A percentile compares a stretch with the other conserved stretches of the same genome.
Conservation (phyloP, 2,329 filamentous ascomycete genomes). For the Aspergillus spinulosporus region DNA sequence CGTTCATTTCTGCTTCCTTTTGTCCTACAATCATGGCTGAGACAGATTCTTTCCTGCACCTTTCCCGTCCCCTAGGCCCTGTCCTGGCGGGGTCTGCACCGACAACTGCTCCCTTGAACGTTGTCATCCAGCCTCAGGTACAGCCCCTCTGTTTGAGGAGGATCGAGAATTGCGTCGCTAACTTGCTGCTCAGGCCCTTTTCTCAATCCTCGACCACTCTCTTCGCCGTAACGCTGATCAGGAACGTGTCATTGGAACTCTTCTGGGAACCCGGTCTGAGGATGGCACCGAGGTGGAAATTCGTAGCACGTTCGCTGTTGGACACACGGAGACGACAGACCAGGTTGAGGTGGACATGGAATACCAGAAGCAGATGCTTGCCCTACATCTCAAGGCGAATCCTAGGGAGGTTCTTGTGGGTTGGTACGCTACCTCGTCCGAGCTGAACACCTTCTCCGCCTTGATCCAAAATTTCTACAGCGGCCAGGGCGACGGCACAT, state of each 20-base stretch:
- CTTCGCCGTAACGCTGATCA: conserved; percentile 88
- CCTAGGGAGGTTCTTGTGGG: conserved; percentile 92
- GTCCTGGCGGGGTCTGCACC: conserved; percentile 75
- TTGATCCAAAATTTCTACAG: conserved; percentile 99
- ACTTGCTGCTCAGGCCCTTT: conserved; percentile 54
- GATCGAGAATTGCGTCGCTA: conserved; percentile 17
- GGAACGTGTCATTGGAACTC: conserved; percentile 92
- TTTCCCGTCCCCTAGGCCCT: conserved; percentile 87
- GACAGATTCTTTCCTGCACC: conserved; percentile 86
- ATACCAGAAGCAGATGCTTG: conserved; percentile 99
- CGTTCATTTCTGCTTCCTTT: conserved; percentile 15
- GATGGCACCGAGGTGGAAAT: conserved; percentile 97
- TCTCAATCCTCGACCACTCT: conserved; percentile 80
- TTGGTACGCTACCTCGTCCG: conserved; percentile 96
- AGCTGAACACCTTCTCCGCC: conserved; percentile 97
- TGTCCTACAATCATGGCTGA: conserved; percentile 70
- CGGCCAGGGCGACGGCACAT: conserved; percentile 93
- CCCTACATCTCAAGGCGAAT: conserved; percentile 87
- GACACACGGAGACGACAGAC: conserved; percentile 96
- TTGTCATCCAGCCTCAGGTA: conserved; percentile 95
- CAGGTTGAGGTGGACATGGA: conserved; percentile 99
- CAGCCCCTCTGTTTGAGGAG: conserved; percentile 26
- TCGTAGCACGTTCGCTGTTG: conserved; percentile 93
- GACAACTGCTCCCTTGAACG: conserved; percentile 86
- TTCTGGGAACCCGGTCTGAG: conserved; percentile 89